Base-by-base conservation (phyloP, 805 yeast species). In the Kazachstania bromeliacearum region DNA sequence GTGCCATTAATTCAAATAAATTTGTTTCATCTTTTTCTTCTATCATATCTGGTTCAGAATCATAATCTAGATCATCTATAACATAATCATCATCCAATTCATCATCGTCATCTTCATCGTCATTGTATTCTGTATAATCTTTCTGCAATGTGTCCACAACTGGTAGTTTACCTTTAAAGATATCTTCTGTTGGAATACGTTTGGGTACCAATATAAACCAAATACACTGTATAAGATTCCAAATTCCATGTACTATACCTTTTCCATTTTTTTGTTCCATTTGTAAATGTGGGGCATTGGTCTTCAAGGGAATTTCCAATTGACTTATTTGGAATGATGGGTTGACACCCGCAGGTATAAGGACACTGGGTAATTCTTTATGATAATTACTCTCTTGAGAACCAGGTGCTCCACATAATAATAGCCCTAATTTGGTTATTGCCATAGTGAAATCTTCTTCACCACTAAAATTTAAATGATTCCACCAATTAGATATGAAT, bases 401-500 rank as follows among this genome's bases (percentile, higher is more conserved):
- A 17, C 48, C 50, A 12, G 38, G 40, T 3, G 55, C 55, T 19
- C 43, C 42, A 37, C 52, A 51, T 15, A 53, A 37, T 23, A 53
- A 34, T 23, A 47, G 31, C 5, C 53, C 52, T 10, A 52, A 36
- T 33, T 45, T 55, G 8, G 43, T 37, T 4, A 47, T 43, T 10
- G 48, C 49, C 16, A 28, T 34, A 10, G 53, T 45, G 26, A 48
- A 52, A 25, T 57, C 60, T 39, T 54, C 60, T 26, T 55, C 60
- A 7, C 60, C 62, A 1, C 52, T 52, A 33, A 51, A 48, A 31
- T 50, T 54, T 28, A 56, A 34, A 33, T 56, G 59, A 8, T 35
- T 40, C 43, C 46, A 45, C 55, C 60, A 57, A 55, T 19, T 81
- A 69, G 34, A 44, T 48, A 54, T 48, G 22, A 58, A 54, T 0